Base-by-base conservation (phyloP, 179 eudicot genomes). In the Beta lomatogona region DNA sequence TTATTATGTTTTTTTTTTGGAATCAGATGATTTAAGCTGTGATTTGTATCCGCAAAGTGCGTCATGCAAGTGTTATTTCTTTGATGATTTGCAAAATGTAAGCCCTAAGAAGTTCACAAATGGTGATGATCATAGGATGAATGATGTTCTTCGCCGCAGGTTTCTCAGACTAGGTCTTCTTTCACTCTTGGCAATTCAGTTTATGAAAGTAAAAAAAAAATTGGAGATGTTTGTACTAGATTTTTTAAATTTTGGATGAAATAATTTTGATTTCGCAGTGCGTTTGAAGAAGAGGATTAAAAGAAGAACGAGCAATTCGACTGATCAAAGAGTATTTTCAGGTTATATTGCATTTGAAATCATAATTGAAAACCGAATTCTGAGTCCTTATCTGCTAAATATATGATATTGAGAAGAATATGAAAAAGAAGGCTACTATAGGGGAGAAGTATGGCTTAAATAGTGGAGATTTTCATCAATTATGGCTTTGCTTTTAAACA, bases 51-150 rank as follows among this genome's bases (percentile, higher is more conserved):
- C 92, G 5, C 81, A 86, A 82, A 84, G 70, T 75, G 93, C 93
- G 12, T 83, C 92, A 64, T 95, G 99, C 91, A 91, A 89, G 82
- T 95, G 99, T 87, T 91, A 91, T 78, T 96, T 96, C 89, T 93
- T 90, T 77, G 89, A 81, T 71, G 85, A 90, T 83, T 77, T 89
- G 86, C 93, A 91, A 80, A 82, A 48, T 75, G 57, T 86, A 72
- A 89, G 88, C 75, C 70, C 90, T 85, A 88, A 55, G 57, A 83
- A 61, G 77, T 48, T 86, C 18, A 66, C 45, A 10, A 81, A 79
- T 18, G 81, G 79, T 64, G 86, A 83, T 63, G 89, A 89, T 80
- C 70, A 76, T 75, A 85, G 89, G 63, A 67, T 89, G 28, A 82
- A 79, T 73, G 98, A 96, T 84, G 93, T 91, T 79, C 86, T 94